Conservation (phyloP, 495 filamentous ascomycete species). For the Ramalina intermedia region DNA sequence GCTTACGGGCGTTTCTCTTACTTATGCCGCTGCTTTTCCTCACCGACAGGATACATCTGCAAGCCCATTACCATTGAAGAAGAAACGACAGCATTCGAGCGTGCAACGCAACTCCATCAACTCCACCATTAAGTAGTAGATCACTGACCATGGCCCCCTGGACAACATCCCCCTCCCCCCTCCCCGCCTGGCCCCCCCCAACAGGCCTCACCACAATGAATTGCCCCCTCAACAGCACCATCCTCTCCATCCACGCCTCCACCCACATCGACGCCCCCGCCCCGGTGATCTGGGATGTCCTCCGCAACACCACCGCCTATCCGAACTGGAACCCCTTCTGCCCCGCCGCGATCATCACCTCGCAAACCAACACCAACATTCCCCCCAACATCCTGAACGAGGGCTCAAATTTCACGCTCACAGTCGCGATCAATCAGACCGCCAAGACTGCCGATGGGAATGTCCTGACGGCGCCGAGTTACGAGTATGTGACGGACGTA, state of each 20-base stretch:
- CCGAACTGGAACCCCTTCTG: slow-evolving; percentile 30
- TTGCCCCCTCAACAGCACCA: slow-evolving; percentile 19
- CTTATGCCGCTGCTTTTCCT: no score
- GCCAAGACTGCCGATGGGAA: slow-evolving; percentile 16
- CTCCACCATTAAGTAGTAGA: no score
- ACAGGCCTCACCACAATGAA: slow-evolving; percentile 19
- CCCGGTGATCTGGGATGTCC: slow-evolving; percentile 22
- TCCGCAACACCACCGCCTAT: slow-evolving; percentile 31
- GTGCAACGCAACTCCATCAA: neutral
- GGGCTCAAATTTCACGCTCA: slow-evolving; percentile 27
- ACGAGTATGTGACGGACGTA: slow-evolving; percentile 19
- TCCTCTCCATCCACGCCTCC: slow-evolving; percentile 24
- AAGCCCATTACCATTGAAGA: no score
- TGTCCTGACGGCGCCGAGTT: slow-evolving; percentile 15
- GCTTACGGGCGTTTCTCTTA: no score
- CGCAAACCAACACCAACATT: neutral
- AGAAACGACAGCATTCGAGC: no score
- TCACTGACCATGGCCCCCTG: neutral
- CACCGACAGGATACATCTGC: no score
- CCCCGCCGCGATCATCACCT: slow-evolving; percentile 18
- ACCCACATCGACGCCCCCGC: slow-evolving; percentile 23
- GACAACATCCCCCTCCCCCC: neutral
- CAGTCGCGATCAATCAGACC: slow-evolving; percentile 28
- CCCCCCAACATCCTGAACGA: slow-evolving; percentile 15
- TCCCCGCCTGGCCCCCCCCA: slow-evolving; percentile 2